Base-by-base conservation (phyloP, 2,329 filamentous ascomycete species). In the Chrysoporthe cubensis region DNA sequence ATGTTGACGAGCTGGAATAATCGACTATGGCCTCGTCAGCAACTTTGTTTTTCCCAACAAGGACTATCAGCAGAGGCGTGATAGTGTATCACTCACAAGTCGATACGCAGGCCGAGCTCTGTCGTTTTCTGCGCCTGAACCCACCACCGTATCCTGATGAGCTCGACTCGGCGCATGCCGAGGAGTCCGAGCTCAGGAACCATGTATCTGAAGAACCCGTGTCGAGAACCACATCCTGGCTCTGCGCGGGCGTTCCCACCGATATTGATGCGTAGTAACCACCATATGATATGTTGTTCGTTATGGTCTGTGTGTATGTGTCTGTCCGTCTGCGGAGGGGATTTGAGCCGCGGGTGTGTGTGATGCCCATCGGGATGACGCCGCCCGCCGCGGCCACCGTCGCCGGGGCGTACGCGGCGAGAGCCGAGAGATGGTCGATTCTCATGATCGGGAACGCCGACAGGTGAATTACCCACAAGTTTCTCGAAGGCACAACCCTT, bases 191-290 rank as follows among this genome's bases (percentile, higher is more conserved):
- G 67, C 76, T 72, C 70, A 85, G 78, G 54, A 89, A 78, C 87
- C 88, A 90, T 4, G 87, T 83, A 74, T 90, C 88, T 71, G 85
- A 88, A 75, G 85, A 88, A 37, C 88, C 88, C 1, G 88, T 90
- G 75, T 90, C 88, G 70, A 90, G 81, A 64, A 86, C 80, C 71
- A 90, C 80, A 65, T 77, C 80, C 61, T 89, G 76, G 2, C 76
- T 75, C 76, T 90, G 88, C 0, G 80, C 78, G 0, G 88, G 88
- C 0, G 87, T 88, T 60, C 88, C 88, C 56, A 90, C 76, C 18
- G 78, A 78, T 57, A 90, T 81, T 63, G 86, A 81, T 56, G 84
- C 83, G 73, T 83, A 87, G 78, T 88, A 89, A 14, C 84, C 82
- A 37, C 84, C 86, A 60, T 81, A 83, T 0, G 81, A 82, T 68